These are phyloP conservation scores for Hericium erinaceus DNA, from an alignment of 768 basidiomycete genomes.

Conservation along the genomic window DNA sequence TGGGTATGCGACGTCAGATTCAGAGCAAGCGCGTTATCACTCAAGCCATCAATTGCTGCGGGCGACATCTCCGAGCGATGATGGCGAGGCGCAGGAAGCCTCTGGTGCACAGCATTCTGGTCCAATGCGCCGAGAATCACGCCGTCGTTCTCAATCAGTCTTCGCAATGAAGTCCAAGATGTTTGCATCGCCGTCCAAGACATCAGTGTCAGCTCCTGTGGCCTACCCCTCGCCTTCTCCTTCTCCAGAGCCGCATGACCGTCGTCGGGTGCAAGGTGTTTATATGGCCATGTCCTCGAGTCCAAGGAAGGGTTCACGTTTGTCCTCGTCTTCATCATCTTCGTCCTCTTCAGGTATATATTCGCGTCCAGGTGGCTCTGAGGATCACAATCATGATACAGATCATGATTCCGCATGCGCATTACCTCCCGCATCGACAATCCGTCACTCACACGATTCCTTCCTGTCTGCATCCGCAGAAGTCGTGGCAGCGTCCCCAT, in stretches of 20 bases:
- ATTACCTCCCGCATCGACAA: not conserved
- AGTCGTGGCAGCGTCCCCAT: not conserved
- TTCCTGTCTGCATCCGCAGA: not conserved
- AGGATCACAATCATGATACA: not conserved
- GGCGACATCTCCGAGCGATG: not conserved
- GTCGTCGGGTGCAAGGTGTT: not conserved
- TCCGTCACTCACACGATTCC: not conserved
- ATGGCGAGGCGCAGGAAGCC: not conserved
- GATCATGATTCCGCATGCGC: not conserved
- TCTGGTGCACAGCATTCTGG: not conserved
- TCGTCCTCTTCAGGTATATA: slow-evolving; percentile 8
- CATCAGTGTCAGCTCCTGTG: not conserved
- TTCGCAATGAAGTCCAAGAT: slow-evolving; percentile 11
- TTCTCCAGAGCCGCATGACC: not conserved
- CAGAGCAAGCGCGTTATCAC: not conserved
- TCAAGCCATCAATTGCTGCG: not conserved
- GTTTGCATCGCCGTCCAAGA: not conserved
- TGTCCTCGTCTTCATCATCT: not conserved
- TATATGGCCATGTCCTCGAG: not conserved
- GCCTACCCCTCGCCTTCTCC: not conserved
- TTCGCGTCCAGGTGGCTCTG: not conserved
- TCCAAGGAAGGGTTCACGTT: not conserved
- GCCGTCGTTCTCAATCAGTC: slow-evolving; percentile 24
- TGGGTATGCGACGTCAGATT: not conserved
- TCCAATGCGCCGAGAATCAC: slow-evolving; percentile 16